These are phyloP conservation scores for Phytophthora tentaculata DNA, from an alignment of 352 stramenopile species.

Conservation along the genomic window DNA sequence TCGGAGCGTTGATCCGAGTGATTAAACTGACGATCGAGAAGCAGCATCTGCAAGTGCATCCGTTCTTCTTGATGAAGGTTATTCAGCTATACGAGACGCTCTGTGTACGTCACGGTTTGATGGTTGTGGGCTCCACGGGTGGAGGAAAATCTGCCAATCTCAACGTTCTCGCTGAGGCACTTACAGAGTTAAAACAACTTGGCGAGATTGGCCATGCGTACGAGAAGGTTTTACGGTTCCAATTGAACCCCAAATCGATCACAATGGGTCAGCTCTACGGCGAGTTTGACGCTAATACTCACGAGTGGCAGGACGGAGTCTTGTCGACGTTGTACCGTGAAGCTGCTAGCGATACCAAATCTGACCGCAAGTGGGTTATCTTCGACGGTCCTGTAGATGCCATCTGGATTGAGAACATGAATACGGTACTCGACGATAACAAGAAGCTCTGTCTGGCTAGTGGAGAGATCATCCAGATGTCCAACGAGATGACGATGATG, in stretches of 20 bases:
- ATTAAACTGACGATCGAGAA: constrained; percentile 91
- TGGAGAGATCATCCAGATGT: constrained; percentile 95
- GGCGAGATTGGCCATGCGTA: constrained; percentile 81
- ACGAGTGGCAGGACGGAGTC: constrained; percentile 96
- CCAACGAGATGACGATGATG: constrained; percentile 97
- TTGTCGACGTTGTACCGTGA: constrained; percentile 90
- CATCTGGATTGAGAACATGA: constrained; percentile 99
- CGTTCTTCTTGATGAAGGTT: constrained; percentile 94
- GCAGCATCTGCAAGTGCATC: constrained; percentile 84
- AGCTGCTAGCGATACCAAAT: constrained; percentile 87
- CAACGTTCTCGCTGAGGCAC: constrained; percentile 84
- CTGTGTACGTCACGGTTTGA: constrained; percentile 94
- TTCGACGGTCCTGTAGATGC: constrained; percentile 96
- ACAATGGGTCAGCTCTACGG: constrained; percentile 97
- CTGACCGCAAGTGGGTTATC: constrained; percentile 94
- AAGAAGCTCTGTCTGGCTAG: constrained; percentile 95
- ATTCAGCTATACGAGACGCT: constrained; percentile 96
- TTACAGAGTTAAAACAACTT: constrained; percentile 87
- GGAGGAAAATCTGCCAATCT: constrained; percentile 92
- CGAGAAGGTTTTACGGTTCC: constrained; percentile 86
- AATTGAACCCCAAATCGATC: constrained; percentile 96
- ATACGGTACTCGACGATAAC: constrained; percentile 97
- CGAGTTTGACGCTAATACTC: constrained; percentile 94
- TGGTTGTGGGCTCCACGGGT: constrained; percentile 94
- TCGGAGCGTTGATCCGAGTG: constrained; percentile 83